Conservation (phyloP, 768 basidiomycete species). For the Lepiota venenata region DNA sequence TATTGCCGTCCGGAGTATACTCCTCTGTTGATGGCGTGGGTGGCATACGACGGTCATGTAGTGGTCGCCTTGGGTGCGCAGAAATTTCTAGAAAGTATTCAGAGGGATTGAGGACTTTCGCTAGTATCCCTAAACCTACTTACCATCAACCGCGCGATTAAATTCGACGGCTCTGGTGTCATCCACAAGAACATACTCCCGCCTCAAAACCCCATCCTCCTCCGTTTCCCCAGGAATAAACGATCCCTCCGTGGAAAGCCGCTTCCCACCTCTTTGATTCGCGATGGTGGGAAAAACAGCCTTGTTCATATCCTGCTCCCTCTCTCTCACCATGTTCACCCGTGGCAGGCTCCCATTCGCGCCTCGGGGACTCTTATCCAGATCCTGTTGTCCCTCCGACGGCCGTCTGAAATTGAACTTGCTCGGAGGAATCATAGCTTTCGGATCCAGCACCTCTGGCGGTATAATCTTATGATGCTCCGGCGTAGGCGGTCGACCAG, state of each 20-base stretch:
- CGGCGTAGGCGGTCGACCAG: constrained; percentile 49
- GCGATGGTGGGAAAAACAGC: constrained; percentile 13
- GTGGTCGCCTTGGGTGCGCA: constrained; percentile 51
- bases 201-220: constrained; percentile 73
- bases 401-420: constrained; percentile 66
- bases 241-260: constrained; percentile 57
- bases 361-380: constrained; percentile 20
- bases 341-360: constrained; percentile 19
- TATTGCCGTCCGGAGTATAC: constrained; percentile 33
- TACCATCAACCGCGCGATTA: constrained; percentile 88
- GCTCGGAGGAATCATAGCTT: constrained; percentile 79
- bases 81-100: constrained; percentile 52
- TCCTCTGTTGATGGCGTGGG: constrained; percentile 49
- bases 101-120: constrained; percentile 4
- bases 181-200: constrained; percentile 93
- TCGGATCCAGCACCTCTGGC: constrained; percentile 77
- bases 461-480: constrained; percentile 73
- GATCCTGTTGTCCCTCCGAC: constrained; percentile 21
- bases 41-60: constrained; percentile 53
- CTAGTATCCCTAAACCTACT: constrained; percentile 17
- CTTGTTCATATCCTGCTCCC: neutral
- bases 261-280: constrained; percentile 20
- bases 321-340: neutral
- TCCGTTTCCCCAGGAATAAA: constrained; percentile 81
- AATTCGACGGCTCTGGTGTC: constrained; percentile 90